Evolutionary conservation across 331 rosid genomes (phyloP).

Genomic region (Acacia concinna): DNA sequence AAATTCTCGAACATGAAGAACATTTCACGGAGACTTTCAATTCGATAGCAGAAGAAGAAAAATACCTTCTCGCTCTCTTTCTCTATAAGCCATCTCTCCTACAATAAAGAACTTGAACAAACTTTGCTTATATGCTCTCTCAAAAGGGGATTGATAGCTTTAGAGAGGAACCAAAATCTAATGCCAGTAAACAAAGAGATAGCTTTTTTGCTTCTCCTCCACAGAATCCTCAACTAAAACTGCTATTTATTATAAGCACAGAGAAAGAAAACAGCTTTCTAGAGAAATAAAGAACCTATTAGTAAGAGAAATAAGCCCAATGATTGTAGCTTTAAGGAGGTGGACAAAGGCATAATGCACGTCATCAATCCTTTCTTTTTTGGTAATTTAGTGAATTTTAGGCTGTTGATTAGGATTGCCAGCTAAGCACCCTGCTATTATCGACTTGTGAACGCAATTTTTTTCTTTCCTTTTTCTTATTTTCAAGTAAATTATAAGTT

Average conservation of each 20-base stretch:
- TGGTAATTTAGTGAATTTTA: slow-evolving; percentile 42
- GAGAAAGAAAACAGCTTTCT: not conserved
- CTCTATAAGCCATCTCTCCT: not conserved
- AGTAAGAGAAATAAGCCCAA: slow-evolving; percentile 23
- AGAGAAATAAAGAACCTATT: slow-evolving; percentile 35
- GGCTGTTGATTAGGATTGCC: slow-evolving; percentile 77
- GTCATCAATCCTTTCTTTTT: slow-evolving; percentile 43
- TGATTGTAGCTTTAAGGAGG: slow-evolving; percentile 65
- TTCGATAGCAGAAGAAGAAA: slow-evolving; percentile 18
- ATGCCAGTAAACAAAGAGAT: slow-evolving; percentile 34
- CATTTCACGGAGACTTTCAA: slow-evolving; percentile 49
- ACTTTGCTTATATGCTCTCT: not conserved
- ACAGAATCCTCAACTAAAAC: slow-evolving; percentile 39
- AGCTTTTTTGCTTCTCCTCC: slow-evolving; percentile 51
- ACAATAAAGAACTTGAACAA: slow-evolving; percentile 7
- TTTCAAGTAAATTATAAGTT: not conserved
- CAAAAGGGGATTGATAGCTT: slow-evolving; percentile 28
- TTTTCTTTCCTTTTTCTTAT: not conserved
- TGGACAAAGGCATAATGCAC: slow-evolving; percentile 50
- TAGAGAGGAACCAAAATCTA: slow-evolving; percentile 44
- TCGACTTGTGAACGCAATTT: slow-evolving; percentile 24
- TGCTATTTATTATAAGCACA: slow-evolving; percentile 20
- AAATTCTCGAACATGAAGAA: slow-evolving; percentile 63
- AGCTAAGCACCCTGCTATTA: slow-evolving; percentile 54
- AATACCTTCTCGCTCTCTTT: slow-evolving; percentile 24